Evolutionary conservation across 1,284 basidiomycete species (phyloP), one percentile per base, ranked within the genome.

Genomic region (Coniophora puteana): DNA sequence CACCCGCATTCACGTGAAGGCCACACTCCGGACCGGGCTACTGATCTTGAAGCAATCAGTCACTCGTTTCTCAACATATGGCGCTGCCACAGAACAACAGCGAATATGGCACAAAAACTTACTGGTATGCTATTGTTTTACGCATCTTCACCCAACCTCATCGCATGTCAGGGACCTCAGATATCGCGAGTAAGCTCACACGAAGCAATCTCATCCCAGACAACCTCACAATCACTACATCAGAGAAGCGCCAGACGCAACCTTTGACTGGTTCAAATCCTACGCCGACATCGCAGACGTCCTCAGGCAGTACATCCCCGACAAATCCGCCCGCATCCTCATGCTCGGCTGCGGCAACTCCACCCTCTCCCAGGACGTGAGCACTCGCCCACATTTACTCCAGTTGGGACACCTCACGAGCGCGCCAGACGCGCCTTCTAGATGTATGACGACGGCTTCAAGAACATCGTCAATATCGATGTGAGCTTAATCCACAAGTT

Each of bases 311-410:
- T 62, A 83, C 30, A 74, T 93, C 17, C 85, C 84, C 0, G 62
- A 80, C 44, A 87, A 78, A 56, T 60, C 63, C 4, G 72, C 83
- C 1, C 68, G 76, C 22, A 88, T 95, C 49, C 63, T 94, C 44
- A 90, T 95, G 78, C 77, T 96, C 7, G 93, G 93, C 35, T 95
- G 93, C 56, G 93, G 93, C 5, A 95, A 94, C 63, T 91, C 89
- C 4, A 83, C 66, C 40, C 65, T 93, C 29, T 87, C 86, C 8
- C 78, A 86, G 63, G 80, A 88, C 49, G 86, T 84, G 48, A 17
- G 68, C 53, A 24, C 23, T 32, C 6, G 28, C 3, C n/a, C 43
- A 14, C 28, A 12, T n/a, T 14, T 30, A 47, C n/a, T n/a, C n/a
- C 11, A n/a, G 10, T 29, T 23, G 14, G 21, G 14, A 14, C 23